Conservation (phyloP, 164 flowering plant species). For the Litsea cubeba region DNA sequence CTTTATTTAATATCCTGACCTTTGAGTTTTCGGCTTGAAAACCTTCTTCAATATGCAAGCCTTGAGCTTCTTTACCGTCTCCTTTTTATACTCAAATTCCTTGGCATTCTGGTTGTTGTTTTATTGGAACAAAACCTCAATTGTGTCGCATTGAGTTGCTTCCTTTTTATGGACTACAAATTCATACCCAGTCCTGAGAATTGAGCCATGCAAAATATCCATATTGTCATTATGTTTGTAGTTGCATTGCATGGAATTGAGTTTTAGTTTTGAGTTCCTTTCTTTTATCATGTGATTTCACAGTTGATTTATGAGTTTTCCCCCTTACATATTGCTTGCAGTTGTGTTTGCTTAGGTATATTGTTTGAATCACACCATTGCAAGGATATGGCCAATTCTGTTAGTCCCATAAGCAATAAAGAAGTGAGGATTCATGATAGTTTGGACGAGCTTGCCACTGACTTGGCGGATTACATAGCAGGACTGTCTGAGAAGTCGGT, state of each 20-base stretch:
- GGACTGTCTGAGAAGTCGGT: slow-evolving; percentile 73
- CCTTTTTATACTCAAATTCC: not conserved
- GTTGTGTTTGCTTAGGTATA: not conserved
- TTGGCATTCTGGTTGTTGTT: not conserved
- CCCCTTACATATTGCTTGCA: not conserved
- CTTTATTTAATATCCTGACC: not conserved
- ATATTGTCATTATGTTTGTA: too few relatives aligned
- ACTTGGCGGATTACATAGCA: slow-evolving; percentile 78
- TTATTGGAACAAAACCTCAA: not conserved
- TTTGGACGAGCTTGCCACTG: slow-evolving; percentile 63
- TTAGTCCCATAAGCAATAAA: slow-evolving; percentile 38
- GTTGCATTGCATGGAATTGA: too few relatives aligned
- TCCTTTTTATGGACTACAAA: not conserved
- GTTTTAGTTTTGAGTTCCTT: not conserved
- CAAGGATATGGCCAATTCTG: slow-evolving; percentile 43
- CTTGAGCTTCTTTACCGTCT: not conserved
- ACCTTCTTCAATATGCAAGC: not conserved
- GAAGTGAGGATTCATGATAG: slow-evolving; percentile 69
- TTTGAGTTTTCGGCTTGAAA: not conserved
- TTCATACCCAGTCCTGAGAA: not conserved
- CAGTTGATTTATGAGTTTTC: too few relatives aligned
- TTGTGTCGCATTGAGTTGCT: too few relatives aligned
- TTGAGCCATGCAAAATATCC: not conserved
- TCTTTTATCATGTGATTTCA: too few relatives aligned
- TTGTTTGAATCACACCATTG: not conserved